These are phyloP conservation scores for Diaporthe eres DNA, from an alignment of 2,329 filamentous ascomycete genomes.

Conservation along the genomic window DNA sequence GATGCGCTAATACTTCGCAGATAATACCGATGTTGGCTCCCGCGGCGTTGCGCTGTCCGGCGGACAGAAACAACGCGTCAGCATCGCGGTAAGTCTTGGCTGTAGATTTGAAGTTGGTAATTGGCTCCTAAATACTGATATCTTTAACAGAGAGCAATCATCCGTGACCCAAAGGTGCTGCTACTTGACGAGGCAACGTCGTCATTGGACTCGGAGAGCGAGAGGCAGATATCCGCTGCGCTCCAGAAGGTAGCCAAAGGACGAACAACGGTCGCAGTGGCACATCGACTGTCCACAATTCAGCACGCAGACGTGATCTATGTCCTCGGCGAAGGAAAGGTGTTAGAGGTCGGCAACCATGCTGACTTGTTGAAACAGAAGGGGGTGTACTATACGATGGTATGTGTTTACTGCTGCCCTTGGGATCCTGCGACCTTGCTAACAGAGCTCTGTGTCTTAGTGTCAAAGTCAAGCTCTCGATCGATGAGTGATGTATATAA, in stretches of 20 bases:
- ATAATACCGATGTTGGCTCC: conserved; percentile 77
- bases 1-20: conserved; percentile 48
- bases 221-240: conserved; percentile 75
- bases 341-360: conserved; percentile 69
- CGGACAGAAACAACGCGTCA: conserved; percentile 69
- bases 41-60: conserved; percentile 73
- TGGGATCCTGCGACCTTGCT: background rate
- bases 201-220: conserved; percentile 71
- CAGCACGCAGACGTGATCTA: conserved; percentile 87
- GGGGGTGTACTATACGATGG: conserved; percentile 72
- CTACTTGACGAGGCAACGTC: conserved; percentile 73
- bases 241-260: conserved; percentile 75
- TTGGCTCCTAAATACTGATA: background rate
- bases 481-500: conserved; percentile 50
- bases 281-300: conserved; percentile 82
- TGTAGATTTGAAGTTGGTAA: background rate
- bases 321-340: conserved; percentile 77
- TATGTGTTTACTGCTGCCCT: conserved; percentile 51
- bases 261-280: conserved; percentile 80
- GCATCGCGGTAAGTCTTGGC: conserved; percentile 58
- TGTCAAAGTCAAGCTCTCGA: conserved; percentile 73
- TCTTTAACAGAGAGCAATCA: conserved; percentile 57
- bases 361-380: conserved; percentile 63
- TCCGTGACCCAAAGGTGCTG: conserved; percentile 65
- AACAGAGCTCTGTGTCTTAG: conserved; percentile 49